Evolutionary conservation across 176 grass and related monocot genomes (phyloP), one percentile per base, ranked within the genome.

Genomic region (Carex littledalei): DNA sequence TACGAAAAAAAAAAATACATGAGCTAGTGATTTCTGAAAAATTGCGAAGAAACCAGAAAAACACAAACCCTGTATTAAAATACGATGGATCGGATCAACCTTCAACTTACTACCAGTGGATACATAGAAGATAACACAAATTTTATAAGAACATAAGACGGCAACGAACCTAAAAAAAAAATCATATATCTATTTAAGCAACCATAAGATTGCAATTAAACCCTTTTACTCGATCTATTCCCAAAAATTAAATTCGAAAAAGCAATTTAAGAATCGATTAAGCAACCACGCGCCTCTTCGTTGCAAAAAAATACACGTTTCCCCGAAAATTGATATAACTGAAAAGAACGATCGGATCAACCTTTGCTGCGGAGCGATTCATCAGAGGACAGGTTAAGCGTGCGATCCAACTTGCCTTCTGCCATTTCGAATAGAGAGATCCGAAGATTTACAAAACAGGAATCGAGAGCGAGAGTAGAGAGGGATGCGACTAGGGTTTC

Each of bases 351-450:
- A 74, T 31, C 61, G 16, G 72, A 87, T 89, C 77, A 95, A 93
- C 95, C 94, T 94, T 98, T 20, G 84, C 65, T 45, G n/a, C 73
- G 16, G 74, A 18, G 43, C 35, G 72, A 63, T 84, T 88, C 63
- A 45, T 65, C 65, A 63, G 86, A 13, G 55, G 85, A 81, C 56
- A 89, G 90, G 39, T 89, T 90, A 21, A 87, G 70, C 72, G 88
- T 74, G 63, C 91, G 91, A 95, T 98, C 91, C 88, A 95, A 57
- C 86, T 91, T 95, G 68, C 89, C 85, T 89, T 91, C 93, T 22
- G 90, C 89, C 95, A 95, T 98, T 75, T 81, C 66, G 20, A 66
- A 47, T 24, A 13, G 31, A 67, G 24, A 64, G 90, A 89, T 94
- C 92, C 88, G 26, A 85, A 22, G 49, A 29, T 54, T 31, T 57